Conservation (phyloP, 1,284 basidiomycete species). For the Cryptococcus neoformans region DNA sequence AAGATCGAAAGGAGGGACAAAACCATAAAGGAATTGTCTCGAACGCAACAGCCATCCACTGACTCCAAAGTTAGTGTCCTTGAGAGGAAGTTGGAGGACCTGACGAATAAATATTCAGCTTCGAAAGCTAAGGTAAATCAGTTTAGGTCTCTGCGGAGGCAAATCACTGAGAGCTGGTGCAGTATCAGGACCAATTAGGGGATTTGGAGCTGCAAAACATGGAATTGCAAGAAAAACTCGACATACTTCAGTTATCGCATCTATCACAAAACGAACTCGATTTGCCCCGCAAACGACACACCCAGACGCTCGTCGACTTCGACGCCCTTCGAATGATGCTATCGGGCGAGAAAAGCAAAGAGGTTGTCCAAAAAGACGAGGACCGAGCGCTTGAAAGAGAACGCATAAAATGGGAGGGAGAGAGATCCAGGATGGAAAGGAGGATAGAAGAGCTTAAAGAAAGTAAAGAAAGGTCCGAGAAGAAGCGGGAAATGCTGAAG, state of each 20-base stretch:
- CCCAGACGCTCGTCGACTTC: slow-evolving; percentile 5
- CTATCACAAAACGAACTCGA: too few relatives aligned
- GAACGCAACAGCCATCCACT: neutral
- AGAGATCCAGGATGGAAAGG: slow-evolving; percentile 4
- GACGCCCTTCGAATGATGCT: slow-evolving; percentile 3
- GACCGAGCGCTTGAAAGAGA: slow-evolving; percentile 2
- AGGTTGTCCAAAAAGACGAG: neutral
- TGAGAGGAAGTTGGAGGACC: slow-evolving; percentile 20
- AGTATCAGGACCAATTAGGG: slow-evolving; percentile 13
- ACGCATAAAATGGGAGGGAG: slow-evolving; percentile 1
- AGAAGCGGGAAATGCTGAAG: neutral
- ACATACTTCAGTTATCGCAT: neutral
- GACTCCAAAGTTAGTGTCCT: slow-evolving; percentile 1
- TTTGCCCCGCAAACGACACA: neutral
- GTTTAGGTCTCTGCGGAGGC: neutral
- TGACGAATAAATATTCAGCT: slow-evolving; percentile 18
- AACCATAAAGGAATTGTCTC: slow-evolving; percentile 12
- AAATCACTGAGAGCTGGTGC: neutral
- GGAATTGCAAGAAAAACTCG: slow-evolving; percentile 1
- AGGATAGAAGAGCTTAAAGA: neutral
- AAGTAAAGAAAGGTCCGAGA: neutral
- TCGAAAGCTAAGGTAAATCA: slow-evolving; percentile 24
- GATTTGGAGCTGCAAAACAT: slow-evolving; percentile 1
- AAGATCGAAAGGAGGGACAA: slow-evolving; percentile 19
- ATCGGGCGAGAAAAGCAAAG: neutral